Conservation (phyloP, 1,139 yeast genomes). For the Sugiyamaella grinbergsii region DNA sequence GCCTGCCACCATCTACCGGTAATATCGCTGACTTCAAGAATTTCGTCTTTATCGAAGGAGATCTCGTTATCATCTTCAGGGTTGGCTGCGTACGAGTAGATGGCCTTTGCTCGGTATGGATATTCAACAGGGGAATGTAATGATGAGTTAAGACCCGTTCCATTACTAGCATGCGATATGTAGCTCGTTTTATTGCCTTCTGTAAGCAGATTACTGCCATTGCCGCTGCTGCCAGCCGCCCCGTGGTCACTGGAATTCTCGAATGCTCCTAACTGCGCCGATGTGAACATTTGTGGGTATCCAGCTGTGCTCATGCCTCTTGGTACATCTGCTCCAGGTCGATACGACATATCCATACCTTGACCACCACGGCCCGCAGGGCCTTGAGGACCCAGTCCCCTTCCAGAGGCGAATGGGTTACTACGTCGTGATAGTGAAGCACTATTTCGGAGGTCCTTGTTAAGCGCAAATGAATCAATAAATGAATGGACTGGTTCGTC, state of each 20-base stretch:
- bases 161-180: conserved; percentile 19
- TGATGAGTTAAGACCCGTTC: conserved; percentile 21
- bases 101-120: conserved; percentile 83
- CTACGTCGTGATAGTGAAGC: conserved; percentile 25
- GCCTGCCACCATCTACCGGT: conserved; percentile 99
- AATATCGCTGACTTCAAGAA: conserved; percentile 86
- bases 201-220: conserved; percentile 22
- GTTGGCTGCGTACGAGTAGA: conserved; percentile 87
- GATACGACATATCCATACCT: conserved; percentile 26
- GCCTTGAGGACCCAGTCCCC: conserved; percentile 23
- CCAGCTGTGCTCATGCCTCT: conserved; percentile 16
- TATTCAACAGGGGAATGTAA: conserved; percentile 51
- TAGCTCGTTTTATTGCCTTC: conserved; percentile 29
- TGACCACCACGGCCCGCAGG: conserved; percentile 16
- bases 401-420: conserved; percentile 29
- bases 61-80: conserved; percentile 94
- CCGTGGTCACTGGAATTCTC: conserved; percentile 49
- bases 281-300: conserved; percentile 54
- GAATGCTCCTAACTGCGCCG: conserved; percentile 58
- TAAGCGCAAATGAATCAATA: conserved; percentile 67
- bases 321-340: conserved; percentile 16
- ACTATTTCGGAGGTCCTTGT: conserved; percentile 26
- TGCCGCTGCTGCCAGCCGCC: conserved; percentile 19
- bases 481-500: conserved; percentile 72
- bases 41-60: conserved; percentile 86